phyloP scores from a whole-genome alignment of 2,329 filamentous ascomycete species.

The Pseudogymnoascus sp. region DNA sequence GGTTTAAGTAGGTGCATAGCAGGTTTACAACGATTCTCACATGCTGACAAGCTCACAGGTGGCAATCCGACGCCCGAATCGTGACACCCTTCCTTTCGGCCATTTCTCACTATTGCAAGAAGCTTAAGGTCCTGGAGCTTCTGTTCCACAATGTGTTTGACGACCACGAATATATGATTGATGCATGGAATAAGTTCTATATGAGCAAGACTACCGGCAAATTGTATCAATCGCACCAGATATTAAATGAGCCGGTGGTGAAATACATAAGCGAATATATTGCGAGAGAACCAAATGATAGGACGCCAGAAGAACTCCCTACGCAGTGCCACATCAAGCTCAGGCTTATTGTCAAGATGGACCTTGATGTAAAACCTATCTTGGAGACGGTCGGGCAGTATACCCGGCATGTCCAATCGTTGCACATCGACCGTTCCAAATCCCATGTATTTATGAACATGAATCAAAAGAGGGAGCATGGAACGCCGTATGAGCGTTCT shows the following conservation, averaged over 20 bases:
- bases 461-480: neutral
- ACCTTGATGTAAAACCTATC: neutral
- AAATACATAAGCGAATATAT: neutral
- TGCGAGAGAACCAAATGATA: neutral
- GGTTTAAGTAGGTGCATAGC: neutral
- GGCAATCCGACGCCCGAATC: neutral
- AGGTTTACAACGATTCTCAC: neutral
- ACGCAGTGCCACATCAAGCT: neutral
- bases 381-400: neutral
- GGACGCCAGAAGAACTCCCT: neutral
- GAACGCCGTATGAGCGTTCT: neutral
- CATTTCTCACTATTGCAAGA: slow-evolving; percentile 1
- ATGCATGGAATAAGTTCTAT: slow-evolving; percentile 5
- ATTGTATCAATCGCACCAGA: neutral
- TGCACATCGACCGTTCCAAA: neutral
- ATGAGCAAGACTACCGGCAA: neutral
- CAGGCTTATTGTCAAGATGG: neutral
- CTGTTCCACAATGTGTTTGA: neutral
- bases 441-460: neutral
- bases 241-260: neutral
- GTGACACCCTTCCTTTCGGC: neutral
- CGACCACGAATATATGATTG: neutral
- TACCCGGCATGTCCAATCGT: neutral
- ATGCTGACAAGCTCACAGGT: neutral
- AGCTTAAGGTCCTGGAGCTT: neutral